Base-by-base conservation (phyloP, 2,329 filamentous ascomycete species). In the Helotiales sp. region DNA sequence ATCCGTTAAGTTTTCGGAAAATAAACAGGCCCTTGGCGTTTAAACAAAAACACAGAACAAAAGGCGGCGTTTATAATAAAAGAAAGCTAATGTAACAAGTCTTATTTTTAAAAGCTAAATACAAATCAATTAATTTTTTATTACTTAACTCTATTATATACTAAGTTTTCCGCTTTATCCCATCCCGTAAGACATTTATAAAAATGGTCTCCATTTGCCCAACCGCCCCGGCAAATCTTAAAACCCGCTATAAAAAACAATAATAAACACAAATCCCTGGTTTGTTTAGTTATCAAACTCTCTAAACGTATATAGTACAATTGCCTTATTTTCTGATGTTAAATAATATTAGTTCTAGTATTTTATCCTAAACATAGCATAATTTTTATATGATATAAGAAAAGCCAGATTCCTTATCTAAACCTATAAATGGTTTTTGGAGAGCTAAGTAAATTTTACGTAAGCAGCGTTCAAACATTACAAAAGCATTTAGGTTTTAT, bases 61-160 rank as follows among this genome's bases (percentile, higher is more conserved):
- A 26, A 52, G 49, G 49, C 49, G 49, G 49, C 49, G 49, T 15
- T 52, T 52, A 52, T 15, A 26, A 52, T 52, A 6, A 52, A 52
- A 26, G 49, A 10, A 32, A n/a, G 26, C 1, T 10, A 26, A 30
- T 52, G 24, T 30, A 52, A 11, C 24, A 30, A 52, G 15, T 32
- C 24, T 52, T 1, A 52, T 28, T n/a, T n/a, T 28, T 50, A 13
- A 26, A 50, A 50, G 20, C 47, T 22, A 15, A 22, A 50, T 5
- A 26, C 20, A 50, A 50, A 50, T 13, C 20, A 24, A 50, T 50
- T 5, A 50, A 13, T 50, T 50, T 1, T 50, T 50, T 28, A 50
- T 50, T 50, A 50, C 47, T 50, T 50, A 13, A 26, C 11, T 50
- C 22, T 50, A 7, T 6, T 50, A 50, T 22, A 50, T 28, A 22